phyloP scores from a whole-genome alignment of 306 rosid species.

The Sechiopsis laciniata region DNA sequence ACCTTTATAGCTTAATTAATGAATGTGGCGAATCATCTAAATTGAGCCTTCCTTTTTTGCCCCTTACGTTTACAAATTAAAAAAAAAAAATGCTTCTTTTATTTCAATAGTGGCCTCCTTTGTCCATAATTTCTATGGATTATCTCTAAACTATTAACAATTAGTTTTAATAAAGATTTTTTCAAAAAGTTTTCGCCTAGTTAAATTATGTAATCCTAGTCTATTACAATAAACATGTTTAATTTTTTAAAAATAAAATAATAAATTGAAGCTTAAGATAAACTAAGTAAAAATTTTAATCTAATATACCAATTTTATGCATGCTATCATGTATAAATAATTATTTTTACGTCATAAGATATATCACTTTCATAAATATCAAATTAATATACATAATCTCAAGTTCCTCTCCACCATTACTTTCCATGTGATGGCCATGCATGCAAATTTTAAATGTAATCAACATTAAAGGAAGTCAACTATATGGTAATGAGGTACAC shows the following conservation, averaged over 20 bases:
- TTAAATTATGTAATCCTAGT: neutral
- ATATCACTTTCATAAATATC: constrained; percentile 17
- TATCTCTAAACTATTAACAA: neutral
- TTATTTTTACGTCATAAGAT: neutral
- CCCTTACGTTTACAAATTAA: constrained; percentile 10
- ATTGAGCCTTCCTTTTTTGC: neutral
- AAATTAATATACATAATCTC: neutral
- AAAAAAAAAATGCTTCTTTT: no score
- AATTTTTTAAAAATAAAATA: neutral
- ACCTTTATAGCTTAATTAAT: neutral
- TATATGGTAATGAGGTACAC: constrained; percentile 5
- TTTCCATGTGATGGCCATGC: constrained; percentile 14
- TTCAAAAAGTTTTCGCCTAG: neutral
- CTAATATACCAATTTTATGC: neutral
- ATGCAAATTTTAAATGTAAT: neutral
- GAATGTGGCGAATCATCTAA: neutral
- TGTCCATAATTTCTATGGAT: neutral
- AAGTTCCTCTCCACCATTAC: constrained; percentile 11
- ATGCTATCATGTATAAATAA: neutral
- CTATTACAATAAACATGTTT: neutral
- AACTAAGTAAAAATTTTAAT: neutral
- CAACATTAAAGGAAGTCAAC: constrained; percentile 17
- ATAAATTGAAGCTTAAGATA: neutral
- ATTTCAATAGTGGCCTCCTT: no score
- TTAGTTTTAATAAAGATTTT: neutral